A percentile compares a stretch with the other conserved stretches of the same genome.
Evolutionary conservation across 805 yeast genomes (phyloP).

Genomic region (Jamesozyma spencerorum): DNA sequence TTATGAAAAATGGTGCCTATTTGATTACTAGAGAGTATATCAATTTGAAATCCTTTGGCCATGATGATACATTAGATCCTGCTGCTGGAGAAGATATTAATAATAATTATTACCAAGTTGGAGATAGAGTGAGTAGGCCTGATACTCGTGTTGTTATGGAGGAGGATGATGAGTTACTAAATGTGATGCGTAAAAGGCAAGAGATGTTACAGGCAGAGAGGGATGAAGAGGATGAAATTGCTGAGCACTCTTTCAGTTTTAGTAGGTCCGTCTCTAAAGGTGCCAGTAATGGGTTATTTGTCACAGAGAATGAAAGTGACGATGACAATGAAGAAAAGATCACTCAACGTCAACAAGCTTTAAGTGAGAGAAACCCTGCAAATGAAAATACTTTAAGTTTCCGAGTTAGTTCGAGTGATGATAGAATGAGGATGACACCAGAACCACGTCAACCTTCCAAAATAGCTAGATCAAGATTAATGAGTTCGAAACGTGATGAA

Average conservation of each 20-base stretch:
- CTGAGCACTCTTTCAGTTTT: conserved; percentile 3
- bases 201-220: neutral
- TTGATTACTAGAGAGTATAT: conserved; percentile 30
- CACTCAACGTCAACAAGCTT: too few species aligned
- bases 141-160: neutral
- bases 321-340: conserved; percentile 1
- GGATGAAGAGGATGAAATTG: conserved; percentile 1
- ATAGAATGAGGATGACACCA: neutral
- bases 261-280: conserved; percentile 1
- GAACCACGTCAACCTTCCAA: neutral
- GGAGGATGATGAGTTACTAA: too few species aligned
- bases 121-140: neutral
- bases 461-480: neutral
- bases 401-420: neutral
- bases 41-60: conserved; percentile 19
- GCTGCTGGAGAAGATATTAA: conserved; percentile 1
- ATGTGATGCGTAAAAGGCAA: neutral
- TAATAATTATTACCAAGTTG: neutral
- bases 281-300: conserved; percentile 10
- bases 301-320: conserved; percentile 13
- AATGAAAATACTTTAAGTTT: too few species aligned
- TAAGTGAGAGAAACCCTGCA: neutral
- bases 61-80: conserved; percentile 1
- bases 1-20: conserved; percentile 17
- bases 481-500: neutral